These are phyloP conservation scores for Phellopilus nigrolimitatus DNA, from an alignment of 1,284 basidiomycete genomes.

Conservation along the genomic window DNA sequence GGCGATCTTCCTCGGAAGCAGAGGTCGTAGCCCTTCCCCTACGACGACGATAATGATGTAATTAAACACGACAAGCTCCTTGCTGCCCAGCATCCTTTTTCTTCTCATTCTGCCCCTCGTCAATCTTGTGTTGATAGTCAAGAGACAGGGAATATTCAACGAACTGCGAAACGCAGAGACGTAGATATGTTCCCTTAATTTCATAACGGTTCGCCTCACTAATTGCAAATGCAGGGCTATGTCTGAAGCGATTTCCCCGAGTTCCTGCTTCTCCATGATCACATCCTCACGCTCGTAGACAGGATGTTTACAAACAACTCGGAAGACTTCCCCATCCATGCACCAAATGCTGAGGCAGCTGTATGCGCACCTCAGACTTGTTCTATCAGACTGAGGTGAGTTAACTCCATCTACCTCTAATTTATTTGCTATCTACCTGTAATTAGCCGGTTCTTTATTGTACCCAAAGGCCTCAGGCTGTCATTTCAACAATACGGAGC, in stretches of 20 bases:
- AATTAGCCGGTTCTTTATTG: no score
- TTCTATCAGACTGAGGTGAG: no score
- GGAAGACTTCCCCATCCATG: constrained; percentile 17
- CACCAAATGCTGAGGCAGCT: constrained; percentile 10
- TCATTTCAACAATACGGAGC: no score
- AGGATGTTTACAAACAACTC: constrained; percentile 14
- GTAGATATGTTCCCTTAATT: constrained; percentile 2
- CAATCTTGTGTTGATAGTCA: constrained; percentile 13
- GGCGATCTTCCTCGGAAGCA: not conserved
- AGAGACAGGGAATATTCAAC: constrained; percentile 4
- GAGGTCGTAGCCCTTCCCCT: not conserved
- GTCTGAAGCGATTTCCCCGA: constrained; percentile 17
- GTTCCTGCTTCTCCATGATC: constrained; percentile 10
- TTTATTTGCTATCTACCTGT: no score
- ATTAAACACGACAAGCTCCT: no score
- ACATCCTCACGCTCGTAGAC: constrained; percentile 5
- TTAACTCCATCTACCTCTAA: no score
- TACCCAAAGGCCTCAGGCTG: no score
- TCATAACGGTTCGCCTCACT: not conserved
- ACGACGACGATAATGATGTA: constrained; percentile 8
- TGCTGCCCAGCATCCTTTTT: not conserved
- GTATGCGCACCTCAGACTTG: no score
- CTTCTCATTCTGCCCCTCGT: constrained; percentile 11
- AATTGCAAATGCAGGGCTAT: constrained; percentile 1
- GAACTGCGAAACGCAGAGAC: not conserved